Base-by-base conservation (phyloP, 768 basidiomycete genomes). In the Pleurotus tuoliensis region DNA sequence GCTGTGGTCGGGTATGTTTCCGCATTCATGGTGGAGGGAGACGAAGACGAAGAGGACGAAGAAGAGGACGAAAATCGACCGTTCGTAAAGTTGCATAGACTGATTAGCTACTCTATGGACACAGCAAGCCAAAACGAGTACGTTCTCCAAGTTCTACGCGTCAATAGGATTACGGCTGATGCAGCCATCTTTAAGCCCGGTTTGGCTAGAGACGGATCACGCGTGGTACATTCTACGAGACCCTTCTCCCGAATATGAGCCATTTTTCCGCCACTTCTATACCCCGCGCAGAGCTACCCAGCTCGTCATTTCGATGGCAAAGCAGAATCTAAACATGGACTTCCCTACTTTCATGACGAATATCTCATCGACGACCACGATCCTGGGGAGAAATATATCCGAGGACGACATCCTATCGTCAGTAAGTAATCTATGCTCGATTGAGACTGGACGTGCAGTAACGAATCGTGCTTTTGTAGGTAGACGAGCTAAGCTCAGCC, bases 41-140 rank as follows among this genome's bases (percentile, higher is more conserved):
- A 86, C 3, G 87, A 88, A 54, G 86, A 87, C 52, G 82, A 78
- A 18, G 86, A 79, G 0, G 81, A 86, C 56, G 82, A 86, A 30
- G 85, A 82, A 46, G 80, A 68, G 4, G 68, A 68, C 22, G 73
- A 66, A 3, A 69, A 65, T 8, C 65, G 69, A 3, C 71, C 76
- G 45, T 76, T 74, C 45, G 63, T 90, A 39, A 71, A 75, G 16
- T 34, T 34, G 30, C 71, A 86, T 46, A 71, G 76, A 5, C 67
- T 73, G 1, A 75, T 90, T 22, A 61, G 76, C 12, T 84, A 69
- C 62, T 71, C 71, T 1, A 70, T 87, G 13, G 80, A 86, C 61
- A 87, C 81, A 61, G 69, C 70, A 5, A 70, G 75, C 38, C 63
- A 64, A 24, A 66, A 79, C 45, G 79, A 79, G 88, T 88, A 62